A percentile compares a stretch with the other conserved stretches of the same genome.
Evolutionary conservation across 495 filamentous ascomycete species (phyloP).

Genomic region (Geoglossum glabrum): DNA sequence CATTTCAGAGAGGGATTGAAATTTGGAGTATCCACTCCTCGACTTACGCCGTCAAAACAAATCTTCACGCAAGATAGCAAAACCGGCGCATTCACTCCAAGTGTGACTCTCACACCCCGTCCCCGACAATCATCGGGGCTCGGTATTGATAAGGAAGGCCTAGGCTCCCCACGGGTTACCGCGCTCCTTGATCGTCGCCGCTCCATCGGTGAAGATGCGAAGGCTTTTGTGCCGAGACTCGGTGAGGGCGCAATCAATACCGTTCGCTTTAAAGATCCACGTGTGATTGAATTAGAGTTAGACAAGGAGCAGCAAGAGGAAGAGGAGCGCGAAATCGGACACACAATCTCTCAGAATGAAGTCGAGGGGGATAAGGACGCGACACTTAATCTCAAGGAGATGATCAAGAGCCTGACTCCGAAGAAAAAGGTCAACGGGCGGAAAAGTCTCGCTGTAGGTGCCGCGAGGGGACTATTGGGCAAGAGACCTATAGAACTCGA

Average conservation of each 20-base stretch:
- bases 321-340: slow-evolving; percentile 37
- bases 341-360: slow-evolving; percentile 25
- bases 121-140: slow-evolving; percentile 45
- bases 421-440: slow-evolving; percentile 53
- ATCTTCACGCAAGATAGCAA: slow-evolving; percentile 37
- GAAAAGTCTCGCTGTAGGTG: slow-evolving; percentile 59
- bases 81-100: slow-evolving; percentile 39
- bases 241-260: slow-evolving; percentile 13
- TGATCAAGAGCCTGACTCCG: slow-evolving; percentile 58
- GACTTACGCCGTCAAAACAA: slow-evolving; percentile 20
- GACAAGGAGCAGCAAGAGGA: slow-evolving; percentile 47
- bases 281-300: slow-evolving; percentile 44
- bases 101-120: slow-evolving; percentile 43
- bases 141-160: slow-evolving; percentile 51
- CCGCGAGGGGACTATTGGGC: slow-evolving; percentile 52
- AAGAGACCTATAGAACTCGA: slow-evolving; percentile 58
- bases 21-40: slow-evolving; percentile 15
- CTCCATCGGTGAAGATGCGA: slow-evolving; percentile 47
- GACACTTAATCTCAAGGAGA: slow-evolving; percentile 38
- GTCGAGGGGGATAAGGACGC: slow-evolving; percentile 11
- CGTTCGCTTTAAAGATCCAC: slow-evolving; percentile 47
- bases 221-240: slow-evolving; percentile 34
- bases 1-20: slow-evolving; percentile 30
- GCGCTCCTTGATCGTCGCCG: slow-evolving; percentile 51
- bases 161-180: slow-evolving; percentile 60